Conservation (phyloP, 2,329 filamentous ascomycete genomes). For the Fonsecaea multimorphosa region DNA sequence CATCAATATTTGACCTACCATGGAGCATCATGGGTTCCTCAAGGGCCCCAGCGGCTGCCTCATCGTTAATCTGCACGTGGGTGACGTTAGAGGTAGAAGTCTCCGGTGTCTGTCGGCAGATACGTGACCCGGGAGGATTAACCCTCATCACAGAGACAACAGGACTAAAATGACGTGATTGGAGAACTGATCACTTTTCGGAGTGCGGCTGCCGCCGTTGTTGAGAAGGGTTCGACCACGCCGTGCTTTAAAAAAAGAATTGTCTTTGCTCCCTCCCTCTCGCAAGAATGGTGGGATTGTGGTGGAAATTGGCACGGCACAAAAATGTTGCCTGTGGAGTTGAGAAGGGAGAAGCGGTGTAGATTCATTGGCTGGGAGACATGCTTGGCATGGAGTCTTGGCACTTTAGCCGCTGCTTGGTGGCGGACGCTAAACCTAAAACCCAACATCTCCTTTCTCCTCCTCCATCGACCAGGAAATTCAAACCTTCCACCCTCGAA, state of each 20-base stretch:
- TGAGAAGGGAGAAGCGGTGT: background rate
- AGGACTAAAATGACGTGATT: conserved; percentile 3
- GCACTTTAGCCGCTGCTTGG: conserved; percentile 19
- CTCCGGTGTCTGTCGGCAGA: background rate
- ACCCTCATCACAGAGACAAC: background rate
- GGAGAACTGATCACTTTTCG: background rate
- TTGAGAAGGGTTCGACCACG: background rate
- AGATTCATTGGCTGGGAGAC: background rate
- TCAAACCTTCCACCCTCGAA: background rate
- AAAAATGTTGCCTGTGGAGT: background rate
- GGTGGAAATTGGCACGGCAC: background rate
- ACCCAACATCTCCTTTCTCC: conserved; percentile 5
- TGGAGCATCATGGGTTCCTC: conserved; percentile 20
- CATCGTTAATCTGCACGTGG: background rate
- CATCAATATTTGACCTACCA: conserved; percentile 26
- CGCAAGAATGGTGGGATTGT: background rate
- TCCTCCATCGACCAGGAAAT: background rate
- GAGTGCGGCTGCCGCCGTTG: background rate
- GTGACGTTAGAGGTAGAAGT: background rate
- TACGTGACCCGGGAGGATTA: background rate
- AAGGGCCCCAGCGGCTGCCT: background rate
- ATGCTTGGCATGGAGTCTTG: conserved; percentile 5
- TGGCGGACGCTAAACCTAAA: conserved; percentile 8
- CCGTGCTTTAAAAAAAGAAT: background rate
- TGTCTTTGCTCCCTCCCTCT: background rate